Evolutionary conservation across 2,329 filamentous ascomycete genomes (phyloP).

Genomic region (Ophiognomonia clavigignenti-juglandacearum): DNA sequence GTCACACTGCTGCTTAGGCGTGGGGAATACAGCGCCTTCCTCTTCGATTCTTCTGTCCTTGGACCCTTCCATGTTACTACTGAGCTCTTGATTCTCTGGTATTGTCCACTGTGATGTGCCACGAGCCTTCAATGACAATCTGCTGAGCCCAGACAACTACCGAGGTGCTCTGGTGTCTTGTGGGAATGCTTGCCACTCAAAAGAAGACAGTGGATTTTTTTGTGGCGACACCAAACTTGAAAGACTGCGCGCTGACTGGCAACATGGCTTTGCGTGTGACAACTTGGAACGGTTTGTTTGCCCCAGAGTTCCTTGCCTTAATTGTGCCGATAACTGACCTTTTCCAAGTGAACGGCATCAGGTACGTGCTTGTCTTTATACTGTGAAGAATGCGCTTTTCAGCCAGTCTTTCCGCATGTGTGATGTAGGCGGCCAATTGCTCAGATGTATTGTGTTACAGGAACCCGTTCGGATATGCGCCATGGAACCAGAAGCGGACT

Average conservation of each 20-base stretch:
- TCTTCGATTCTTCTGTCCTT: no score
- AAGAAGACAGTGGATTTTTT: conserved; percentile 3
- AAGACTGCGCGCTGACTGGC: not conserved
- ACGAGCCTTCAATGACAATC: no score
- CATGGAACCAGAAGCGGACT: conserved; percentile 68
- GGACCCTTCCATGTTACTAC: no score
- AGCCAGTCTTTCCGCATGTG: not conserved
- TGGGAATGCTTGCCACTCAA: no score
- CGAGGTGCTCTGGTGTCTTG: no score
- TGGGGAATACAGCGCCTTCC: no score
- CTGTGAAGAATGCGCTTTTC: not conserved
- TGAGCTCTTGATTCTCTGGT: no score
- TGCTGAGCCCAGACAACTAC: no score
- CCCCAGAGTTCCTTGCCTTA: not conserved
- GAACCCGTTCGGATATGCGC: conserved; percentile 79
- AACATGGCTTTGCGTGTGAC: conserved; percentile 75
- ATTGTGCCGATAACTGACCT: conserved; percentile 22
- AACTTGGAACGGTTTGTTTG: conserved; percentile 70
- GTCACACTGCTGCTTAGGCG: no score
- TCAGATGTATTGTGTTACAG: conserved; percentile 33
- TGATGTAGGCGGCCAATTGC: not conserved
- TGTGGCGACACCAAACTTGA: not conserved
- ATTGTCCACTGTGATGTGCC: no score
- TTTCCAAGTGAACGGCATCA: conserved; percentile 69
- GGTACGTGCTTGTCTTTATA: conserved; percentile 37